Evolutionary conservation across 2,329 filamentous ascomycete species (phyloP).

Genomic region (Volutella citrinella): DNA sequence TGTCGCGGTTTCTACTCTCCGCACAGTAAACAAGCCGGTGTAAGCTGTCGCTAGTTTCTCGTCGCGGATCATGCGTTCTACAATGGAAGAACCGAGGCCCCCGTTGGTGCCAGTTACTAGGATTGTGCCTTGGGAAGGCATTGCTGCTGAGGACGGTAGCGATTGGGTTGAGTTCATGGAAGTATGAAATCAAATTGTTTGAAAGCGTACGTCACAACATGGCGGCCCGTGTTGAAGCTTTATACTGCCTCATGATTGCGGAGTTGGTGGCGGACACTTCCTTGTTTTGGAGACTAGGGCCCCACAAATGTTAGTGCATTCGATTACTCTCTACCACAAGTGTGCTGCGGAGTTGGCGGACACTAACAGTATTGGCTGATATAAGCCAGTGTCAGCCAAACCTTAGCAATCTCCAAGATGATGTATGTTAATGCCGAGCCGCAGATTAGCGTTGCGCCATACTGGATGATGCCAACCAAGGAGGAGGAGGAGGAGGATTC

Average conservation of each 20-base stretch:
- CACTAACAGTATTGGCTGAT: conserved; percentile 19
- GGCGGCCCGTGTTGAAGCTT: too few species aligned
- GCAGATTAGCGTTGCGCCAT: too few species aligned
- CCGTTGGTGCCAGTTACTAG: conserved; percentile 39
- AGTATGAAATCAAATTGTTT: too few species aligned
- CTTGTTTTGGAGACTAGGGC: too few species aligned
- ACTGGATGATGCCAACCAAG: too few species aligned
- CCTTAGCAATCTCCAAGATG: conserved; percentile 12
- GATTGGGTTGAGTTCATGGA: too few species aligned
- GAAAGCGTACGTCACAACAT: too few species aligned
- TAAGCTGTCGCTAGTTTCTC: conserved; percentile 29
- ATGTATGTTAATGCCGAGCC: too few species aligned
- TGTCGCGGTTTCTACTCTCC: conserved; percentile 29
- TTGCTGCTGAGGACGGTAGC: conserved; percentile 9
- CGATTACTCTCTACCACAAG: background rate
- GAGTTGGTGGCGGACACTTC: too few species aligned
- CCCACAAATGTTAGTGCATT: conserved; percentile 16
- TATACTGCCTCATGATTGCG: too few species aligned
- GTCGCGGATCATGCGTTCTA: conserved; percentile 25
- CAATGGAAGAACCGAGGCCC: conserved; percentile 34
- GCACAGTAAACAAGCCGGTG: conserved; percentile 35
- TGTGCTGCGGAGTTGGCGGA: background rate
- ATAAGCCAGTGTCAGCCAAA: conserved; percentile 18
- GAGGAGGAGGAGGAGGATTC: too few species aligned
- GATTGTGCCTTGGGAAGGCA: conserved; percentile 27